phyloP scores from a whole-genome alignment of 768 basidiomycete species.

The Cystofilobasidium ferigula region DNA sequence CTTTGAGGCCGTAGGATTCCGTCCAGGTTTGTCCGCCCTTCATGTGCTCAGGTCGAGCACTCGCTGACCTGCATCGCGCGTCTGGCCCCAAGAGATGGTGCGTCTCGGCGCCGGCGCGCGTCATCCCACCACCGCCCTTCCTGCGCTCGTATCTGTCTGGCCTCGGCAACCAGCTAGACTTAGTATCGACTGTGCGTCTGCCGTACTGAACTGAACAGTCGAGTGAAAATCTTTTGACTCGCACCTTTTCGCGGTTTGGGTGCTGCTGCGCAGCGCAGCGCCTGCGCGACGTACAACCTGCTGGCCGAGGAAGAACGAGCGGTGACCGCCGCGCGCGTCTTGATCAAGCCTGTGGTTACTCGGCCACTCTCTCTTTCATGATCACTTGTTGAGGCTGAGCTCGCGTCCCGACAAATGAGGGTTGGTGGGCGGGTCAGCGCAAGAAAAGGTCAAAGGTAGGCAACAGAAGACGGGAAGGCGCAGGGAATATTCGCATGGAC shows the following conservation, averaged over 20 bases:
- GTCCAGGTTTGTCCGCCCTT: slow-evolving; percentile 57
- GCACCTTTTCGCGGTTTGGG: background rate
- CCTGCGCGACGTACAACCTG: slow-evolving; percentile 89
- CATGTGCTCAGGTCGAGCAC: background rate
- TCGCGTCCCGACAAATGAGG: no score
- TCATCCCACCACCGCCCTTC: slow-evolving; percentile 57
- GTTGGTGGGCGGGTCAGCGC: no score
- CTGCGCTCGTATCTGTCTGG: slow-evolving; percentile 58
- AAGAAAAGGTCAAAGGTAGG: no score
- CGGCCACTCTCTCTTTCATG: background rate
- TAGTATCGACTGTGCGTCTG: slow-evolving; percentile 66
- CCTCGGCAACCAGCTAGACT: slow-evolving; percentile 75
- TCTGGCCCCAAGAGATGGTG: slow-evolving; percentile 57
- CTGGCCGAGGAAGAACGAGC: slow-evolving; percentile 84
- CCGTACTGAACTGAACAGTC: background rate
- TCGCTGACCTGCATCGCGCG: background rate
- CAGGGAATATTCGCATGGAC: no score
- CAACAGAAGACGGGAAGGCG: no score
- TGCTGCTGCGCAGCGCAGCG: slow-evolving; percentile 52
- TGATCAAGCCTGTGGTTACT: slow-evolving; percentile 47
- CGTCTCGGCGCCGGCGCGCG: slow-evolving; percentile 74
- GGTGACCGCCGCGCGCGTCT: slow-evolving; percentile 82
- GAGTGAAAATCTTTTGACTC: no score
- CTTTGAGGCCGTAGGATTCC: slow-evolving; percentile 69
- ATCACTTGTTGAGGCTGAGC: background rate